Base-by-base conservation (phyloP, 73 alveolate species). In the Paramecium primaurelia region DNA sequence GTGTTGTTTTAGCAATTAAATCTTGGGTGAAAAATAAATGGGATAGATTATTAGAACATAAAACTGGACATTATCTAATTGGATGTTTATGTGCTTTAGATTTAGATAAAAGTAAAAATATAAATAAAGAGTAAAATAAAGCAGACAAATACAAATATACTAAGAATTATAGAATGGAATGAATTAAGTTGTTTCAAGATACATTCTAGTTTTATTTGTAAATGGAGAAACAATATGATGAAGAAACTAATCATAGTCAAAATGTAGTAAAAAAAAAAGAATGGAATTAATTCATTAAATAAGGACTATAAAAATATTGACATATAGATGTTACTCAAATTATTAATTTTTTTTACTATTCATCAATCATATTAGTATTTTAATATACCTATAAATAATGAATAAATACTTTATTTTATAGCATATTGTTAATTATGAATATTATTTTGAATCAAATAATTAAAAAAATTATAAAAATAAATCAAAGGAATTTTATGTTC, bases 81-180 rank as follows among this genome's bases (percentile, higher is more conserved):
- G 92, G 92, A 0, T 89, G 94, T 28, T 68, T 89, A 38, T 89
- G 94, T 73, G 88, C 94, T 42, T 54, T 89, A 26, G 94, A 89
- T 58, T 89, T 32, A 89, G 71, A 71, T 58, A 89, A 4, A 89
- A 85, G 91, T 80, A 80, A 18, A 45, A 11, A 22, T 12, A 3
- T 16, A 0, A 18, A 54, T 32, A 45, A 16, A 22, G 6, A 80
- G 2, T 11, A 18, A 2, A 7, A 8, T 14, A 80, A 77, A 47
- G 91, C 91, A 38, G 91, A 80, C 34, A 80, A 80, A 49, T 80
- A 45, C 75, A 80, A 80, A 80, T 80, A 80, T 22, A 80, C 91
- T 18, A 80, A 80, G 58, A 80, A 80, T 44, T 80, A 80, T 80
- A 22, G 91, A 18, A 80, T 80, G 45, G 91, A 80, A 80, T 80